These are phyloP conservation scores for Arxiozyma bovina DNA, from an alignment of 1,139 yeast genomes.

Conservation along the genomic window DNA sequence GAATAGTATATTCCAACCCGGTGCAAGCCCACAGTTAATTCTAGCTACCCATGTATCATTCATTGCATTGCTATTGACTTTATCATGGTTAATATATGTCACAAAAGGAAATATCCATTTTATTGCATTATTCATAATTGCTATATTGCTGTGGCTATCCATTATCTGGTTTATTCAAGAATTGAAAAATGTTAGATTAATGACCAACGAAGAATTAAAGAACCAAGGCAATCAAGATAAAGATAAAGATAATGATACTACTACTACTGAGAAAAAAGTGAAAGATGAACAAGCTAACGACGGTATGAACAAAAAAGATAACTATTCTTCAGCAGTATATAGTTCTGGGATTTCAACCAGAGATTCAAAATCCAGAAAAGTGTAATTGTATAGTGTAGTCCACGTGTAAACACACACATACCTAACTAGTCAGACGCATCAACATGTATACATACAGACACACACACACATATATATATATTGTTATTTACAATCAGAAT, in stretches of 20 bases:
- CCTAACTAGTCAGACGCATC: neutral
- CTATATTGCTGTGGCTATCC: conserved; percentile 63
- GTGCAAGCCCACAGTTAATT: conserved; percentile 78
- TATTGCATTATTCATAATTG: conserved; percentile 59
- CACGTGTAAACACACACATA: neutral
- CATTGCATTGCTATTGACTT: conserved; percentile 42
- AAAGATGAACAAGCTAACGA: neutral
- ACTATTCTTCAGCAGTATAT: conserved; percentile 1
- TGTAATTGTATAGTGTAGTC: conserved; percentile 2
- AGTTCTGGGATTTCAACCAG: conserved; percentile 5
- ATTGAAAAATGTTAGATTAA: conserved; percentile 43
- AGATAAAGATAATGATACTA: too few species aligned
- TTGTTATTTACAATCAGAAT: neutral
- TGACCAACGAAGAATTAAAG: conserved; percentile 36
- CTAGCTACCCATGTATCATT: conserved; percentile 73
- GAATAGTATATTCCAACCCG: conserved; percentile 92
- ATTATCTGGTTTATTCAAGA: conserved; percentile 85
- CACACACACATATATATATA: too few species aligned
- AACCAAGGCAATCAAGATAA: conserved; percentile 10
- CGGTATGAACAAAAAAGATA: conserved; percentile 7
- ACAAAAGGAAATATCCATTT: conserved; percentile 67
- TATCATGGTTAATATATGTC: conserved; percentile 49
- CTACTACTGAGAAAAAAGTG: neutral
- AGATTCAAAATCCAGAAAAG: conserved; percentile 12
- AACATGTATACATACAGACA: too few species aligned